Conservation (phyloP, 139 green algal genomes). For the Monoraphidium neglectum region DNA sequence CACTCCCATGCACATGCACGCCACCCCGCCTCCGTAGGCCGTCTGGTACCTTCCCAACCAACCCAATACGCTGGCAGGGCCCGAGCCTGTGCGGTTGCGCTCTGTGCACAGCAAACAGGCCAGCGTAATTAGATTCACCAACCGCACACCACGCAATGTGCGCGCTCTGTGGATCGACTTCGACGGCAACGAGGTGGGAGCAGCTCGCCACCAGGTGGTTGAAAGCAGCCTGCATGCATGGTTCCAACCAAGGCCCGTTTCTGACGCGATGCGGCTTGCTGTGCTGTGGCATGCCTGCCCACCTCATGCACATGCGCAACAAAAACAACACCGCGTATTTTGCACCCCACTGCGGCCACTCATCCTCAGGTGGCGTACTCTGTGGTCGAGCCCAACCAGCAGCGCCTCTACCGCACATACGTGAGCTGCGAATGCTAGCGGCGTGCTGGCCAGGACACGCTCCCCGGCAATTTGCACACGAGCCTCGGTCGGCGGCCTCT, state of each 20-base stretch:
- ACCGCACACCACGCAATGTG: constrained; percentile 22
- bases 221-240: neutral
- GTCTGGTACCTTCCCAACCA: constrained; percentile 16
- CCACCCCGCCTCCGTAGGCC: neutral
- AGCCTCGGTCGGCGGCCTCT: too few relatives aligned
- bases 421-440: neutral
- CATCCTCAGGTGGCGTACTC: constrained; percentile 25
- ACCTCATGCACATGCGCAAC: neutral
- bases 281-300: neutral
- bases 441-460: neutral
- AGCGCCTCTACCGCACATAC: constrained; percentile 27
- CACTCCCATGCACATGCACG: too few relatives aligned
- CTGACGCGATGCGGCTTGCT: neutral
- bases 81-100: constrained; percentile 12
- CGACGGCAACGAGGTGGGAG: constrained; percentile 34
- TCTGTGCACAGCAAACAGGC: constrained; percentile 36
- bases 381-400: constrained; percentile 16
- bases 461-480: neutral
- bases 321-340: neutral
- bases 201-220: neutral
- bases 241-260: neutral
- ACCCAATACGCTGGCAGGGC: constrained; percentile 8
- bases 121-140: constrained; percentile 38
- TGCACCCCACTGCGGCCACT: neutral
- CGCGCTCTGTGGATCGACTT: constrained; percentile 51